Conservation (phyloP, 1,139 yeast genomes). For the Entelexis sorbosivorans region DNA sequence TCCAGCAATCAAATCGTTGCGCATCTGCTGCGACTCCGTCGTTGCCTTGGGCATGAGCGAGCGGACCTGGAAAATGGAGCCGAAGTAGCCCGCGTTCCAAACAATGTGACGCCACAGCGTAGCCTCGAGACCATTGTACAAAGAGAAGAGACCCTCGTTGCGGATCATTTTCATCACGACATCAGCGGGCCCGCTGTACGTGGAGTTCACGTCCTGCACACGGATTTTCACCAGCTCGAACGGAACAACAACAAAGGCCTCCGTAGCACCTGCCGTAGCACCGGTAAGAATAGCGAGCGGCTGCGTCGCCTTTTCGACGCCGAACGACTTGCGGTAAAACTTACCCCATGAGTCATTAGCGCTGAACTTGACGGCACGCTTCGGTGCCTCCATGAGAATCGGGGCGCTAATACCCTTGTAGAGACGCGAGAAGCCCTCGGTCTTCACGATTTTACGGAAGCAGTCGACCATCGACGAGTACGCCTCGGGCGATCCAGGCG, state of each 20-base stretch:
- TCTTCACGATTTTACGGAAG: constrained; percentile 64
- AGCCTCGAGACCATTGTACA: constrained; percentile 92
- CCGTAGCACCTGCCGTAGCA: constrained; percentile 97
- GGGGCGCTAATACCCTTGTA: constrained; percentile 95
- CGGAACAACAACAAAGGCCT: constrained; percentile 92
- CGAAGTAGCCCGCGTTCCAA: constrained; percentile 99
- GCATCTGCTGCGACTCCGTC: constrained; percentile 56
- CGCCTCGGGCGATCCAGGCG: constrained; percentile 38
- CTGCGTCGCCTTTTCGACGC: constrained; percentile 61
- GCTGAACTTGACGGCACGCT: constrained; percentile 90
- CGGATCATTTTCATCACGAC: constrained; percentile 63
- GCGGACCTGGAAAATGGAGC: constrained; percentile 83
- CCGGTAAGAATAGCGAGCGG: constrained; percentile 83
- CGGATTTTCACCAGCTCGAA: constrained; percentile 80
- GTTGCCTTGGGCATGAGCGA: constrained; percentile 67
- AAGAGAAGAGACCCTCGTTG: constrained; percentile 67
- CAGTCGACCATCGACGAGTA: constrained; percentile 81
- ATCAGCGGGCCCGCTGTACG: constrained; percentile 76
- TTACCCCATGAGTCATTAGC: constrained; percentile 97
- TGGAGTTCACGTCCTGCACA: constrained; percentile 77
- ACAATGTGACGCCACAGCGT: constrained; percentile 93
- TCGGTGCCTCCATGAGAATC: constrained; percentile 98
- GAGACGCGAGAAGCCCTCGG: constrained; percentile 73
- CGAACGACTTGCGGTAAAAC: constrained; percentile 63
- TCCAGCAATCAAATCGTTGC: constrained; percentile 84